Conservation (phyloP, 2,329 filamentous ascomycete genomes). For the Bipolaris cookei region DNA sequence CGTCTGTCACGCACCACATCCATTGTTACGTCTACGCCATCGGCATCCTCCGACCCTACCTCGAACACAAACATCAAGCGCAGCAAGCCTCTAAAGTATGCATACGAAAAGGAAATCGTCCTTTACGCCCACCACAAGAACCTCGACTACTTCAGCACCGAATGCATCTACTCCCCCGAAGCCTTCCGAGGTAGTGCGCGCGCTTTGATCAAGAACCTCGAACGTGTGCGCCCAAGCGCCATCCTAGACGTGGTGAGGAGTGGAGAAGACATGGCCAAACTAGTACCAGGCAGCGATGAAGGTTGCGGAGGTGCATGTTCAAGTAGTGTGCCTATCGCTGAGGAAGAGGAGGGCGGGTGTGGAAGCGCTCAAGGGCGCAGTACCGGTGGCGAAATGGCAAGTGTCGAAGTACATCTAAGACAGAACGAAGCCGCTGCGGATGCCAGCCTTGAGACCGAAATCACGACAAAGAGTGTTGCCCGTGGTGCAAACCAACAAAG, state of each 20-base stretch:
- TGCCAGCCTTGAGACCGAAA: slow-evolving; percentile 68
- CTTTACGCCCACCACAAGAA: slow-evolving; percentile 97
- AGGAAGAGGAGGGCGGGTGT: slow-evolving; percentile 74
- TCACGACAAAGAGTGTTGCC: slow-evolving; percentile 52
- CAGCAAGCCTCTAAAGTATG: slow-evolving; percentile 96
- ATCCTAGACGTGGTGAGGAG: slow-evolving; percentile 94
- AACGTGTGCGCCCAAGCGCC: slow-evolving; percentile 89
- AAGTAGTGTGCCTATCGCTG: slow-evolving; percentile 49
- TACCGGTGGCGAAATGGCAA: slow-evolving; percentile 78
- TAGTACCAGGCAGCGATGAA: slow-evolving; percentile 67
- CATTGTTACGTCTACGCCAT: slow-evolving; percentile 71
- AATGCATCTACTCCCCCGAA: slow-evolving; percentile 98
- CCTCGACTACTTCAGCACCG: slow-evolving; percentile 96
- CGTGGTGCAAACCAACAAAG: slow-evolving; percentile 51
- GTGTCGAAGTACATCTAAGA: slow-evolving; percentile 76
- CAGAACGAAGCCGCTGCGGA: slow-evolving; percentile 66
- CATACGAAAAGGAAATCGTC: slow-evolving; percentile 98
- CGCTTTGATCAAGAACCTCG: slow-evolving; percentile 91
- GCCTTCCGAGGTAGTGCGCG: slow-evolving; percentile 93
- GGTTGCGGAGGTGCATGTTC: slow-evolving; percentile 41
- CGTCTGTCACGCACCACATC: slow-evolving; percentile 86
- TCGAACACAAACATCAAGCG: slow-evolving; percentile 81
- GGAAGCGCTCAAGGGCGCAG: slow-evolving; percentile 71
- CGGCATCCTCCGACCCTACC: slow-evolving; percentile 62
- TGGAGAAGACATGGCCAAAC: slow-evolving; percentile 91